These are phyloP conservation scores for Polytrichum formosum DNA, from an alignment of 225 moss, liverwort and hornwort genomes.

Conservation along the genomic window DNA sequence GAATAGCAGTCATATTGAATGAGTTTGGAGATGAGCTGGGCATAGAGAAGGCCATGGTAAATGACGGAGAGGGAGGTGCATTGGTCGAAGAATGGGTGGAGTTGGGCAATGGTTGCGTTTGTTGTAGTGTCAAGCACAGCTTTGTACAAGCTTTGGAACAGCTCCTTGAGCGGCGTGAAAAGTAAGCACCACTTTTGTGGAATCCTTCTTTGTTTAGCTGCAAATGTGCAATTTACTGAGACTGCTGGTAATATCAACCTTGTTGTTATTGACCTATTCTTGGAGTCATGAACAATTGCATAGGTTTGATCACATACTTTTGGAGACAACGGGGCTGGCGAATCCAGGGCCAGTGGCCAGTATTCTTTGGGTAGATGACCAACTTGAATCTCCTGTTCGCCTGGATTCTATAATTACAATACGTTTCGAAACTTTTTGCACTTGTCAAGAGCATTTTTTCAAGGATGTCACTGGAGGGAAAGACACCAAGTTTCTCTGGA, in stretches of 20 bases:
- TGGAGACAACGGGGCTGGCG: slow-evolving; percentile 83
- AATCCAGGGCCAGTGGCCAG: slow-evolving; percentile 86
- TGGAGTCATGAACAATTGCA: not conserved
- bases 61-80: slow-evolving; percentile 63
- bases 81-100: slow-evolving; percentile 89
- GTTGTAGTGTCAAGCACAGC: slow-evolving; percentile 83
- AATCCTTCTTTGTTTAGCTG: not conserved
- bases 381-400: slow-evolving; percentile 73
- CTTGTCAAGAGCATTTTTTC: not conserved
- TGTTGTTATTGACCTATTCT: not conserved
- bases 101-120: slow-evolving; percentile 76
- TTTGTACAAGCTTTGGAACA: slow-evolving; percentile 89
- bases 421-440: slow-evolving; percentile 4
- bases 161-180: slow-evolving; percentile 68
- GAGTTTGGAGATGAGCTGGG: slow-evolving; percentile 87
- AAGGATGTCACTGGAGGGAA: not conserved
- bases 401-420: slow-evolving; percentile 79
- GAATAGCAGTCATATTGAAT: slow-evolving; percentile 85
- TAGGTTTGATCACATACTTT: slow-evolving; percentile 77
- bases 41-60: slow-evolving; percentile 87
- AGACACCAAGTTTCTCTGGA: not conserved
- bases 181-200: slow-evolving; percentile 18
- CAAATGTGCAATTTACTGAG: too few relatives aligned
- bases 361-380: slow-evolving; percentile 83
- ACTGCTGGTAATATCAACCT: too few relatives aligned